Evolutionary conservation across 108 stramenopile species (phyloP), one percentile per base, ranked within the genome.

Genomic region (Cyclotella choctawhatcheeana): DNA sequence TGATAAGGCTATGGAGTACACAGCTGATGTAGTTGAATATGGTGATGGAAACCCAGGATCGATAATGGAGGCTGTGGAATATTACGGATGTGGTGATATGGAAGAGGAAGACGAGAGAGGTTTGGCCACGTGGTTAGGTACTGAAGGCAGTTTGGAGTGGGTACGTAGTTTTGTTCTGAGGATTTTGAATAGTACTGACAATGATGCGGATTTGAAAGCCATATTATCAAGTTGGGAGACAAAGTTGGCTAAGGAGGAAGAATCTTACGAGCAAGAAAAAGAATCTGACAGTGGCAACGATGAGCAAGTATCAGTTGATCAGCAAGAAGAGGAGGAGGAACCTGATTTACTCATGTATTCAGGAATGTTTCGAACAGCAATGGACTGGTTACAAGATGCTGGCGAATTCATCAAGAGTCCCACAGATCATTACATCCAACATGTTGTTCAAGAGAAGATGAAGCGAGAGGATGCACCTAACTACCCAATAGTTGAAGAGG

Each of bases 361-460:
- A 33, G 90, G 88, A 26, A 96, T 96, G 94, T 93, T 96, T 67
- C 87, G 90, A 17, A 95, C 94, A 2, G 87, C 88, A 40, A 93
- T 95, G 94, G 94, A 95, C 58, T 93, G 92, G 94, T 48, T 95
- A 25, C 85, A 86, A 58, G 89, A 87, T 73, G 74, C 77, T 13
- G 84, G 84, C 17, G 81, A 82, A 50, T 82, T 85, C 48, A 40
- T 69, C 20, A 67, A 73, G 58, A 53, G 47, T 18, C 79, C 79
- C 14, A 62, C 72, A 18, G 67, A 31, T 30, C 37, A 82, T n/a
- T 77, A 60, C 56, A 31, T 73, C 10, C 63, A 58, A 24, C 48
- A 62, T 7, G 69, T 35, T 56, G 59, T 4, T 10, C 29, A 34
- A 16, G 68, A 20, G 20, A 31, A 16, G 8, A 25, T 64, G n/a